Base-by-base conservation (phyloP, 2,329 filamentous ascomycete species). In the Phoma sp. region DNA sequence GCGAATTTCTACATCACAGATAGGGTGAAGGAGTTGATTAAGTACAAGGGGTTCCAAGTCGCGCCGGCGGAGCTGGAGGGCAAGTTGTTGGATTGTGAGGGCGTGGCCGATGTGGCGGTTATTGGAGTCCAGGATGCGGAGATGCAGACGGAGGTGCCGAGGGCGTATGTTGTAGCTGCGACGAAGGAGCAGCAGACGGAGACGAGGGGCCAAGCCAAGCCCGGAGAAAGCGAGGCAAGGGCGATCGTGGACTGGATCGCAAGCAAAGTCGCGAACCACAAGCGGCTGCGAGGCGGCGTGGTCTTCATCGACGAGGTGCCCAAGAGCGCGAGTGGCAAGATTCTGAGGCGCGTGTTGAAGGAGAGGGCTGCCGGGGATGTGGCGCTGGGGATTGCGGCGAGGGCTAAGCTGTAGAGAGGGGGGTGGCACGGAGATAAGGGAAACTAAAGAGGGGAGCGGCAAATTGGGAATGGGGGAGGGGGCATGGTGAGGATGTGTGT, bases 271-370 rank as follows among this genome's bases (percentile, higher is more conserved):
- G 66, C 67, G 7, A 62, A 55, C n/a, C 68, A 71, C 24, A 71
- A 71, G 59, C 52, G 65, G 35, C 22, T 70, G 13, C 54, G 68
- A 42, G 68, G 68, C 3, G 67, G 67, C 1, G 67, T 79, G 11
- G 75, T 75, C 35, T 79, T 81, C 42, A 67, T 78, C 2, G 72
- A 77, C 9, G 77, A 77, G 57, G 77, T 81, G 24, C 79, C 79
- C 1, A 81, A 81, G 72, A 77, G 73, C 33, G 72, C 74, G 11
- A 76, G 72, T 49, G 79, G 79, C 4, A 81, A 81, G 72, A 80
- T 80, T 43, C 48, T 81, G 58, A 67, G 79, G 22, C 44, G 65
- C 2, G 27, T 67, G 30, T 35, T 68, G 18, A 68, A 68, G 49
- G 65, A 64, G 40, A 52, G 63, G 27, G 55, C 52, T 29, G 61